Evolutionary conservation across 805 yeast species (phyloP), one percentile per base, ranked within the genome.

Genomic region (Tetrapisispora arboricola): DNA sequence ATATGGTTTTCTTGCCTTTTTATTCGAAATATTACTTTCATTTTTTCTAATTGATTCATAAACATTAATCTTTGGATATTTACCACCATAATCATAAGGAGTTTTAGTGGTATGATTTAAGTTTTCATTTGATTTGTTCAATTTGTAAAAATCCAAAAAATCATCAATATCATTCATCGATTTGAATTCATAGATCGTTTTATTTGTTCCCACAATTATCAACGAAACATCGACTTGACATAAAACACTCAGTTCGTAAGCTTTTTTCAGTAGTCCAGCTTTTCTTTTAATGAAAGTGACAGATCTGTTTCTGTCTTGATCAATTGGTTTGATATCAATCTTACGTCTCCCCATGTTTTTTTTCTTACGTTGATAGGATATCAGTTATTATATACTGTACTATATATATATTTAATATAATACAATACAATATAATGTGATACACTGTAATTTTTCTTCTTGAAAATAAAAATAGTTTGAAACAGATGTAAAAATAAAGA

Each of bases 141-240:
- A 66, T 54, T 49, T 47, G 53, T 70, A 74, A 32, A 60, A 57
- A 10, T 60, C 56, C 12, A 77, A 49, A 33, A 81, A 61, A 10
- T 71, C 71, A 10, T 67, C 62, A 2, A 86, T 17, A 28, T 39
- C 71, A 45, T 79, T 77, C 15, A 79, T 78, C 4, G 94, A 78
- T 8, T 87, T 74, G 57, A 79, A 90, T 64, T 90, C 95, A 57
- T 84, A 87, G 19, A 87, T 73, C 53, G 82, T 83, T 54, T 85
- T 79, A 60, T 80, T 87, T 52, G 77, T 76, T 16, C 95, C 94
- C 28, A 87, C 68, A 20, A 90, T 86, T 13, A 90, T 78, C 24
- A 90, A 90, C 2, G 97, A 94, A 24, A 92, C 71, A 55, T 90
- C 97, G 6, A 87, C 95, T 47, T 86, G 88, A 62, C 97, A 90